Percentiles rank a stretch among this genome's conserved stretches.
Evolutionary conservation across 2,329 filamentous ascomycete genomes (phyloP).

Genomic region (Coniochaeta sp.): DNA sequence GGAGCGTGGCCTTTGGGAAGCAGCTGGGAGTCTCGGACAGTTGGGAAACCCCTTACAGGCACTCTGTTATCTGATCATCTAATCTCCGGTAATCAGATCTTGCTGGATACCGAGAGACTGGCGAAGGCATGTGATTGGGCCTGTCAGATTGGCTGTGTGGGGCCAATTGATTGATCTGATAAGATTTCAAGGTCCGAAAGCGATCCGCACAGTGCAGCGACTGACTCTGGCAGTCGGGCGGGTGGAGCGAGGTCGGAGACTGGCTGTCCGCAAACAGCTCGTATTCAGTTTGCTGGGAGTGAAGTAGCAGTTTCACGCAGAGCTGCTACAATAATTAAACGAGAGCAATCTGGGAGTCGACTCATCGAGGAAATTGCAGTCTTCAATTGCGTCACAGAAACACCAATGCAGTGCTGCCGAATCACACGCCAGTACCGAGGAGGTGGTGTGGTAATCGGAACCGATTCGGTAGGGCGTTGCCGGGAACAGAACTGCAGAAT

Average conservation of each 20-base stretch:
- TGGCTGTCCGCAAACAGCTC: not conserved
- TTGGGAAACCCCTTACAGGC: not conserved
- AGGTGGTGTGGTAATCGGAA: not conserved
- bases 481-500: not conserved
- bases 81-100: slow-evolving; percentile 3
- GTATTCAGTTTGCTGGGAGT: not conserved
- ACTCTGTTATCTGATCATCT: slow-evolving; percentile 1
- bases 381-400: not conserved
- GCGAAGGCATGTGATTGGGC: not conserved
- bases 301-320: no score
- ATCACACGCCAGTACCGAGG: not conserved
- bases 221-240: not conserved
- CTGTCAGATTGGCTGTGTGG: not conserved
- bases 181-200: not conserved
- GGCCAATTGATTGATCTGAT: slow-evolving; percentile 1
- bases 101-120: not conserved
- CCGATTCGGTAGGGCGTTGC: not conserved
- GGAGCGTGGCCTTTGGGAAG: not conserved
- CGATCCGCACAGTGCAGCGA: not conserved
- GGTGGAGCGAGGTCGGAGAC: not conserved
- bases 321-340: no score
- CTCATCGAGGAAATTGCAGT: not conserved
- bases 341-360: not conserved
- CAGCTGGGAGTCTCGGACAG: not conserved
- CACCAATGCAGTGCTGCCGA: not conserved